Base-by-base conservation (phyloP, 257 asterid genomes). In the Oldenlandia corymbosa region DNA sequence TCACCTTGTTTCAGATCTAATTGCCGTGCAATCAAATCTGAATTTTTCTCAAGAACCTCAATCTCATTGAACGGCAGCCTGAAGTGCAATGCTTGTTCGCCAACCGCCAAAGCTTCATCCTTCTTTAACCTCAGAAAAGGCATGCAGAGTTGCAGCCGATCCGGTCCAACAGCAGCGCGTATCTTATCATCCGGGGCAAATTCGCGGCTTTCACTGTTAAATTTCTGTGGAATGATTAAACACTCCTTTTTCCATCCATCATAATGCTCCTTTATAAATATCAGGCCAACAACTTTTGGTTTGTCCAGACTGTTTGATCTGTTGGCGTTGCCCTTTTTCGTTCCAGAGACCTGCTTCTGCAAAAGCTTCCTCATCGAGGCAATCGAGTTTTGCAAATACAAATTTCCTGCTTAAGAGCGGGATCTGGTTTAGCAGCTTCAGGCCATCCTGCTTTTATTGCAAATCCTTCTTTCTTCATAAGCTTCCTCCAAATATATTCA, bases 211-310 rank as follows among this genome's bases (percentile, higher is more conserved):
- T 67, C 65, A 20, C 65, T 39, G 58, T 88, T 85, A 48, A 72
- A 86, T 64, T 86, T 88, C 81, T 71, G 74, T 41, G 86, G 87
- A 30, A 86, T 85, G 63, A 69, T 70, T 73, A 91, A 52, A 52
- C 96, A 86, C 41, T 86, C 96, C 80, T 65, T 83, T 60, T 85
- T 82, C 96, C 95, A 91, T 46, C 96, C 96, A 31, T 84, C 95
- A 62, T 84, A 88, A n/a, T n/a, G n/a, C 73, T 91, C 96, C 37
- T 88, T 81, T 2, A 91, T 92, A 57, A 75, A 81, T 54, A 91
- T 73, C 71, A 88, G 75, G 12, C 85, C 95, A 7, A n/a, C n/a
- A n/a, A n/a, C 39, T 0, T 79, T 81, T 1, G 90, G 95, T 77
- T 75, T 84, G 30, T 64, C 82, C 71, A 76, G 85, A 50, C 50